A percentile compares a stretch with the other conserved stretches of the same genome.
These are phyloP conservation scores for Apiotrichum montevideense DNA, from an alignment of 1,284 basidiomycete genomes.

Conservation along the genomic window DNA sequence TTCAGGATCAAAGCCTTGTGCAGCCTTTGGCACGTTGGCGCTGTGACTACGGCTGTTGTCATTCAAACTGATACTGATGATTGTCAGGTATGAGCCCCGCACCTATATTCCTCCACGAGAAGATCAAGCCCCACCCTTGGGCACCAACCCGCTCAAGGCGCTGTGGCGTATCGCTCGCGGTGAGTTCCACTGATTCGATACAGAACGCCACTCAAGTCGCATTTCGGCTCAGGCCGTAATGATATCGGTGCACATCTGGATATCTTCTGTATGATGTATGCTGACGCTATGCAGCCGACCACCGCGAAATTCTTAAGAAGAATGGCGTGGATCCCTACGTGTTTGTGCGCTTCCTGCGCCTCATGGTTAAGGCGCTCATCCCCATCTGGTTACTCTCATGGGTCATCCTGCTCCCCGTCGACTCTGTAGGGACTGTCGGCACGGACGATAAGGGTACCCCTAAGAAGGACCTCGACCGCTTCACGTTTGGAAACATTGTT, in stretches of 20 bases:
- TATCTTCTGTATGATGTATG: too few species aligned
- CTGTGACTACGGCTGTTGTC: too few species aligned
- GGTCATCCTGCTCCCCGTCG: conserved; percentile 57
- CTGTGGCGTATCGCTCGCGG: conserved; percentile 35
- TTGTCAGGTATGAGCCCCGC: conserved; percentile 63
- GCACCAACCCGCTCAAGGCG: conserved; percentile 26
- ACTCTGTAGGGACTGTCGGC: conserved; percentile 30
- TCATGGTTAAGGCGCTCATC: conserved; percentile 60
- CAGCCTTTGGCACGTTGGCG: too few species aligned
- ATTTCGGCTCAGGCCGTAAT: too few species aligned
- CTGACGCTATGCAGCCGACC: conserved; percentile 25
- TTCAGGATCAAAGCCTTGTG: too few species aligned
- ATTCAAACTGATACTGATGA: conserved; percentile 2
- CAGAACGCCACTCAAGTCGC: too few species aligned
- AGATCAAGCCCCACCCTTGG: conserved; percentile 32
- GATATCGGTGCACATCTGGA: too few species aligned
- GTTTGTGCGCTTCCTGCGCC: conserved; percentile 61
- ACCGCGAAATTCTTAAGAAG: conserved; percentile 49
- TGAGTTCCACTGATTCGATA: conserved; percentile 5
- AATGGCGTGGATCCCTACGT: conserved; percentile 62
- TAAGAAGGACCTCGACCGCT: conserved; percentile 50
- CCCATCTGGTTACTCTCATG: conserved; percentile 60
- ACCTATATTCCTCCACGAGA: conserved; percentile 53
- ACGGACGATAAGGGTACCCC: background rate
- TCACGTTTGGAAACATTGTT: conserved; percentile 52